phyloP scores from a whole-genome alignment of 306 rosid species.

The Glycyrrhiza uralensis region DNA sequence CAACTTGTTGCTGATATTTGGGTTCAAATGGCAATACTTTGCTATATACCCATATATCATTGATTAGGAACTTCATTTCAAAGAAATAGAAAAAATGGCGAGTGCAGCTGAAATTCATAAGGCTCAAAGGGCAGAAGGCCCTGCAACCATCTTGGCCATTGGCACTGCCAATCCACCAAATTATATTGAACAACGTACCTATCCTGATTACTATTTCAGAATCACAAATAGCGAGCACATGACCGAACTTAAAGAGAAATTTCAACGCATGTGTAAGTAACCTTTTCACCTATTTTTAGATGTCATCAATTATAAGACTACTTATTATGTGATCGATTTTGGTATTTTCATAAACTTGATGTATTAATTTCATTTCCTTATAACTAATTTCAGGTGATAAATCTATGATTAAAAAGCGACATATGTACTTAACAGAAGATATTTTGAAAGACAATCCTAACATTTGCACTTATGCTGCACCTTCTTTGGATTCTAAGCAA shows the following conservation, averaged over 20 bases:
- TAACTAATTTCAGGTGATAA: neutral
- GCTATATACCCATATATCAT: too few species aligned
- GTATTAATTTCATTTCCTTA: neutral
- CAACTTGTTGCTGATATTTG: too few species aligned
- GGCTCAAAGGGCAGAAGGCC: constrained; percentile 27
- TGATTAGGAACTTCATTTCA: too few species aligned
- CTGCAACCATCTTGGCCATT: too few species aligned
- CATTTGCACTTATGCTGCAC: too few species aligned
- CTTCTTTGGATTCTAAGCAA: constrained; percentile 63
- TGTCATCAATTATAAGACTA: neutral
- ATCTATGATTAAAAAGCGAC: too few species aligned
- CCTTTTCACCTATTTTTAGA: too few species aligned
- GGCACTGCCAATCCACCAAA: constrained; percentile 20
- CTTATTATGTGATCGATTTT: neutral
- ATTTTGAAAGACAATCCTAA: too few species aligned
- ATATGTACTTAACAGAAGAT: too few species aligned
- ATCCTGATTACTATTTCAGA: constrained; percentile 22
- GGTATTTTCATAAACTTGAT: too few species aligned
- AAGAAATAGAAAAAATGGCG: neutral
- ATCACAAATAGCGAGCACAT: constrained; percentile 15
- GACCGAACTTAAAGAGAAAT: constrained; percentile 21
- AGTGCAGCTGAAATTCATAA: constrained; percentile 11
- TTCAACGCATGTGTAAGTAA: too few species aligned
- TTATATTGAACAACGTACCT: constrained; percentile 21
- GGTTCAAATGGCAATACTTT: neutral